Evolutionary conservation across 2,329 filamentous ascomycete genomes (phyloP).

Genomic region (Amauroascus verrucosus): DNA sequence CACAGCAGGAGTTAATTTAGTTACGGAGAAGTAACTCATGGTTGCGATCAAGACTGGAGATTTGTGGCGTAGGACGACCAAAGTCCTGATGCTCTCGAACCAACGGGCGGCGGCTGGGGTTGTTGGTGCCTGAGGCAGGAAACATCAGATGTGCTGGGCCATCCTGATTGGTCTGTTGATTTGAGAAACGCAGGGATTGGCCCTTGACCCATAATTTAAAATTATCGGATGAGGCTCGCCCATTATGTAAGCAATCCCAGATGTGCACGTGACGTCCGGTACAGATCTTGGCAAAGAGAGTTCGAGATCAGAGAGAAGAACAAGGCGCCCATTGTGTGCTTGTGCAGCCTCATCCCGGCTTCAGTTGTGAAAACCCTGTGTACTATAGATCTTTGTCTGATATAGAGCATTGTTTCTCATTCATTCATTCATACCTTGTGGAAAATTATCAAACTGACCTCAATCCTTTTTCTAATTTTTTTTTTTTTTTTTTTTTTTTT

Average conservation of each 20-base stretch:
- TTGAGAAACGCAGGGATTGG: conserved; percentile 1
- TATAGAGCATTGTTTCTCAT: too few species aligned
- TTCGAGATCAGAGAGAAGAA: too few species aligned
- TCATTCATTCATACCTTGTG: too few species aligned
- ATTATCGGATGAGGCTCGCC: neutral
- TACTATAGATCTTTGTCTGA: too few species aligned
- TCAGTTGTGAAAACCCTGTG: too few species aligned
- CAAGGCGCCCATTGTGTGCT: too few species aligned
- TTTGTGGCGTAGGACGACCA: too few species aligned
- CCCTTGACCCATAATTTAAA: neutral
- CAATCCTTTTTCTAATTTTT: too few species aligned
- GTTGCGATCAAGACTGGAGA: too few species aligned
- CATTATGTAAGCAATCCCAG: neutral
- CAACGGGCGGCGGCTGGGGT: neutral
- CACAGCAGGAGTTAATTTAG: neutral
- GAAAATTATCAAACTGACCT: too few species aligned
- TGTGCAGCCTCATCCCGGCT: too few species aligned
- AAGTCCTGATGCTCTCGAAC: neutral
- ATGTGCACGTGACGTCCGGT: neutral
- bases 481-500: neutral
- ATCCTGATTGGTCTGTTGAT: neutral
- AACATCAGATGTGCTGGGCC: neutral
- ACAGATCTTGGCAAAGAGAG: neutral
- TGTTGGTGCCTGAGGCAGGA: neutral
- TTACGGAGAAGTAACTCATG: too few species aligned